These are phyloP conservation scores for Boeremia lycopersici DNA, from an alignment of 2,329 filamentous ascomycete genomes.

Conservation along the genomic window DNA sequence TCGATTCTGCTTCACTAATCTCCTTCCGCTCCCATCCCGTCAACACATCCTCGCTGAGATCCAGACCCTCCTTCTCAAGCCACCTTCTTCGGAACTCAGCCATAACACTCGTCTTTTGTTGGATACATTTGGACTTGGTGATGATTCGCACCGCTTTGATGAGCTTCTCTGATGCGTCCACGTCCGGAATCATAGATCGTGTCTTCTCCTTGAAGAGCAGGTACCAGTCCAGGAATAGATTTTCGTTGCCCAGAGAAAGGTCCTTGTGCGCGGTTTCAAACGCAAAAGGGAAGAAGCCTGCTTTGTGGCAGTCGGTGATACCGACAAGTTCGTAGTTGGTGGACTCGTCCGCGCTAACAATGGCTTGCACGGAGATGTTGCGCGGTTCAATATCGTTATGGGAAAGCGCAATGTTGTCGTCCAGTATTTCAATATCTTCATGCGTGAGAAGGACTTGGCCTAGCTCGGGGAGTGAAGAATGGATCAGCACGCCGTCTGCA, in stretches of 20 bases:
- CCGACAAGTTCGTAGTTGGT: slow-evolving; percentile 7
- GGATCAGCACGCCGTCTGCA: slow-evolving; percentile 6
- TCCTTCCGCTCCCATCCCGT: slow-evolving; percentile 5
- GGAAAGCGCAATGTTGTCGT: slow-evolving; percentile 5
- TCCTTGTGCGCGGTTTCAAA: slow-evolving; percentile 15
- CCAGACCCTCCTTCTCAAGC: slow-evolving; percentile 5
- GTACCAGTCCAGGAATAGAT: slow-evolving; percentile 13
- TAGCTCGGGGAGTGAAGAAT: slow-evolving; percentile 8
- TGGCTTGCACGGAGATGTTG: slow-evolving; percentile 5
- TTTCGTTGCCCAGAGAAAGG: slow-evolving; percentile 12
- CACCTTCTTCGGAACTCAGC: slow-evolving; percentile 10
- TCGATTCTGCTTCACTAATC: neutral
- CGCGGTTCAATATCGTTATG: slow-evolving; percentile 13
- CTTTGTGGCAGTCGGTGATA: slow-evolving; percentile 9
- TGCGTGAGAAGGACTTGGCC: slow-evolving; percentile 12
- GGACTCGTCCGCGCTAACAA: neutral
- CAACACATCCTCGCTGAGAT: slow-evolving; percentile 6
- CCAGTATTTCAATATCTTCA: neutral
- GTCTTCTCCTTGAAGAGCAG: slow-evolving; percentile 10
- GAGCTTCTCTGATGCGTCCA: slow-evolving; percentile 4
- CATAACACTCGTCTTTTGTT: slow-evolving; percentile 15
- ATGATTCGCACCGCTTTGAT: slow-evolving; percentile 9
- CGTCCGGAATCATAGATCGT: slow-evolving; percentile 1
- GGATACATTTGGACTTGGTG: slow-evolving; percentile 11
- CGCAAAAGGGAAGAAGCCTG: slow-evolving; percentile 10